Percentiles rank a stretch among this genome's conserved stretches.
These are phyloP conservation scores for Galium porrigens DNA, from an alignment of 305 asterid genomes.

Conservation along the genomic window DNA sequence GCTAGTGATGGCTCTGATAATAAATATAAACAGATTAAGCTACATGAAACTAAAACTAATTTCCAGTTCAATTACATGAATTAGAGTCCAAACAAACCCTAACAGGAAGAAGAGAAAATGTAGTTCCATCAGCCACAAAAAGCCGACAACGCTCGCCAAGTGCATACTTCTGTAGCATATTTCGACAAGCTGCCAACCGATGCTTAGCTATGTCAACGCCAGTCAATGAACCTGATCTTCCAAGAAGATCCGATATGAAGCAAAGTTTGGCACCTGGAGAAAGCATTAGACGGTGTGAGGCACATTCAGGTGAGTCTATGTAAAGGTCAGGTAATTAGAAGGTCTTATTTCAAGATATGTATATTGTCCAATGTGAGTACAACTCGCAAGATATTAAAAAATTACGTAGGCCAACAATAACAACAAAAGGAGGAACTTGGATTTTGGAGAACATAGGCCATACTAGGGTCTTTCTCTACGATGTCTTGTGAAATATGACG, in stretches of 20 bases:
- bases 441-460: background rate
- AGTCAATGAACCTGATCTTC: slow-evolving; percentile 67
- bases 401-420: background rate
- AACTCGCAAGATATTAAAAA: background rate
- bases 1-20: background rate
- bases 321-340: background rate
- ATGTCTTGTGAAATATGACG: background rate
- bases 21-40: slow-evolving; percentile 2
- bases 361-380: background rate
- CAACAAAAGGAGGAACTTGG: background rate
- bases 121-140: slow-evolving; percentile 88
- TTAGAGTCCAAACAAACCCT: slow-evolving; percentile 27
- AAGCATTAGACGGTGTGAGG: slow-evolving; percentile 13
- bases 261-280: slow-evolving; percentile 89
- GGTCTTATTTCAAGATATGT: background rate
- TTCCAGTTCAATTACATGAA: slow-evolving; percentile 31
- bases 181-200: slow-evolving; percentile 83
- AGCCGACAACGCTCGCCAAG: slow-evolving; percentile 73
- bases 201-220: slow-evolving; percentile 81
- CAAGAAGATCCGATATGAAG: slow-evolving; percentile 75
- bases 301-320: slow-evolving; percentile 3
- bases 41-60: slow-evolving; percentile 4
- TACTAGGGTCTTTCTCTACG: background rate
- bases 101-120: slow-evolving; percentile 53
- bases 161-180: slow-evolving; percentile 61